A percentile compares a stretch with the other conserved stretches of the same genome.
These are phyloP conservation scores for Inga leiocalycina DNA, from an alignment of 306 rosid genomes.

Conservation along the genomic window DNA sequence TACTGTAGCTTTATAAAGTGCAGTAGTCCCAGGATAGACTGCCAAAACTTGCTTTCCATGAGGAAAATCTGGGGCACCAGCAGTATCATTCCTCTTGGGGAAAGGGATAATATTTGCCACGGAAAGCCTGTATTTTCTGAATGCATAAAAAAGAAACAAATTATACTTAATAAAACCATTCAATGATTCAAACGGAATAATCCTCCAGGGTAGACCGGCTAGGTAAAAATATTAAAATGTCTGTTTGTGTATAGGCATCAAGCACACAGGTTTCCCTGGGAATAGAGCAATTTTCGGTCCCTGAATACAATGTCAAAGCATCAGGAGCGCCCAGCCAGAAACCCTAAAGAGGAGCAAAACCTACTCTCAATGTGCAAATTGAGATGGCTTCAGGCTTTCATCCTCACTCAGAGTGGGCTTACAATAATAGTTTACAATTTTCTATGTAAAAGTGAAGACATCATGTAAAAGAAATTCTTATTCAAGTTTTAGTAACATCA, in stretches of 20 bases:
- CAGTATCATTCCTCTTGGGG: conserved; percentile 87
- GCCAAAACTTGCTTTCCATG: conserved; percentile 90
- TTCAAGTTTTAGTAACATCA: conserved; percentile 10
- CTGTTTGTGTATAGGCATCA: background rate
- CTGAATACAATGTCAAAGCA: background rate
- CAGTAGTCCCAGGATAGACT: conserved; percentile 98
- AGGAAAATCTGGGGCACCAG: conserved; percentile 68
- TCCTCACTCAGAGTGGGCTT: background rate
- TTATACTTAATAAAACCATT: conserved; percentile 1
- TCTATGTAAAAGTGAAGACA: background rate
- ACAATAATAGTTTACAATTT: conserved; percentile 20
- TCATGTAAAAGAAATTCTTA: conserved; percentile 7
- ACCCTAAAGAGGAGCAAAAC: background rate
- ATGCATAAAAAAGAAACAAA: conserved; percentile 30
- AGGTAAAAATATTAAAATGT: background rate
- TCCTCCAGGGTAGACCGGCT: background rate
- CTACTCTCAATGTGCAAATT: background rate
- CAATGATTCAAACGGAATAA: background rate
- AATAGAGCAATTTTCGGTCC: background rate
- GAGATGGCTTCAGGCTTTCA: background rate
- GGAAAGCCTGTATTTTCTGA: conserved; percentile 89
- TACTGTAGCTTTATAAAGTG: conserved; percentile 97
- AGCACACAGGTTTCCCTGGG: background rate
- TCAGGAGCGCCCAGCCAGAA: background rate
- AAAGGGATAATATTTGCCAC: conserved; percentile 84